Evolutionary conservation across 2,329 filamentous ascomycete genomes (phyloP).

Genomic region (Alternaria atra): DNA sequence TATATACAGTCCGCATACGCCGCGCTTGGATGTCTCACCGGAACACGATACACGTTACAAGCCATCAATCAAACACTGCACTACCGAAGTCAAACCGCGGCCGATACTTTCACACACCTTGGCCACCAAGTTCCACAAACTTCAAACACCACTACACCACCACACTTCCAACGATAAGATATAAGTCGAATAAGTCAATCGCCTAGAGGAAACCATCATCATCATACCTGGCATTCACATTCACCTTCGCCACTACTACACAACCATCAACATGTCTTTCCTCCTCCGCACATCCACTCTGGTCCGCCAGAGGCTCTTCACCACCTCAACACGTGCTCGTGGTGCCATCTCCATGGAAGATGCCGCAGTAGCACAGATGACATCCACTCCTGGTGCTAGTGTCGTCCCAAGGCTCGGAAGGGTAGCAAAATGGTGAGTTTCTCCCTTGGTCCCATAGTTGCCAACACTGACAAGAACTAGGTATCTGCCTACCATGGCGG

Average conservation of each 20-base stretch:
- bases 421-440: slow-evolving; percentile 43
- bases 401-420: slow-evolving; percentile 44
- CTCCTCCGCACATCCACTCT: slow-evolving; percentile 34
- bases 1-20: slow-evolving; percentile 36
- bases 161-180: slow-evolving; percentile 1
- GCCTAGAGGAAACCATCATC: slow-evolving; percentile 7
- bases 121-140: slow-evolving; percentile 14
- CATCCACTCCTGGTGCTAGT: slow-evolving; percentile 26
- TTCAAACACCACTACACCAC: not conserved
- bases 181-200: slow-evolving; percentile 15
- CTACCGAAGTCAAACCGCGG: slow-evolving; percentile 25
- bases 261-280: slow-evolving; percentile 39
- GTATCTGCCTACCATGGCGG: slow-evolving; percentile 49
- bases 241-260: slow-evolving; percentile 10
- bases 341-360: slow-evolving; percentile 35
- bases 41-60: slow-evolving; percentile 25
- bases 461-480: slow-evolving; percentile 21
- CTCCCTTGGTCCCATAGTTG: not conserved
- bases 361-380: slow-evolving; percentile 36
- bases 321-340: slow-evolving; percentile 40
- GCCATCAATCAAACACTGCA: slow-evolving; percentile 19
- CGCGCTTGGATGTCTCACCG: slow-evolving; percentile 23
- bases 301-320: slow-evolving; percentile 40
- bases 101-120: slow-evolving; percentile 28
- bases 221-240: slow-evolving; percentile 1